These are phyloP conservation scores for Pseudogymnoascus sp. DNA, from an alignment of 2,329 filamentous ascomycete genomes.

Conservation along the genomic window DNA sequence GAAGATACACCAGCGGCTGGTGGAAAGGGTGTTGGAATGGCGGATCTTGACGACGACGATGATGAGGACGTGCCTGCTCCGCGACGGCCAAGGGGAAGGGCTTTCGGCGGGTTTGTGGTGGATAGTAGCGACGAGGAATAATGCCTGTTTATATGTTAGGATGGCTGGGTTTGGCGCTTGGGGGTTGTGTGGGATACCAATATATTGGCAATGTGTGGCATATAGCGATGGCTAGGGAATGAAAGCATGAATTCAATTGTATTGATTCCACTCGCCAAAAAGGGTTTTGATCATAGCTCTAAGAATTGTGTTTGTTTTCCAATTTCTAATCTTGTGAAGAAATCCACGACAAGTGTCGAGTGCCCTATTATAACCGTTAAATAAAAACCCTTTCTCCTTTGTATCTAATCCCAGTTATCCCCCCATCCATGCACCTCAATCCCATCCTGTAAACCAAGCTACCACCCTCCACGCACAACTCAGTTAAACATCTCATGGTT, in stretches of 20 bases:
- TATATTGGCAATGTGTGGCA: conserved; percentile 4
- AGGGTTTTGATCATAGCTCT: neutral
- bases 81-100: neutral
- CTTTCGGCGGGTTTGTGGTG: conserved; percentile 4
- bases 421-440: neutral
- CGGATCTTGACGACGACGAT: neutral
- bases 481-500: conserved; percentile 2
- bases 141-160: conserved; percentile 2
- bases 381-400: neutral
- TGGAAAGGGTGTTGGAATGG: neutral
- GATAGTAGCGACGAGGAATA: conserved; percentile 6
- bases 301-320: neutral
- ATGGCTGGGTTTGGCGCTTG: neutral
- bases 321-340: conserved; percentile 2
- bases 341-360: neutral
- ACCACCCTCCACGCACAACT: neutral
- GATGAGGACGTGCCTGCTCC: neutral
- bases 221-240: neutral
- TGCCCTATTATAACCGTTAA: neutral
- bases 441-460: neutral
- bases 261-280: neutral
- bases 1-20: neutral
- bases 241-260: neutral
- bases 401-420: neutral
- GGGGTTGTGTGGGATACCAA: conserved; percentile 5